phyloP scores from a whole-genome alignment of 2,329 filamentous ascomycete species.

The Botryotinia globosa region DNA sequence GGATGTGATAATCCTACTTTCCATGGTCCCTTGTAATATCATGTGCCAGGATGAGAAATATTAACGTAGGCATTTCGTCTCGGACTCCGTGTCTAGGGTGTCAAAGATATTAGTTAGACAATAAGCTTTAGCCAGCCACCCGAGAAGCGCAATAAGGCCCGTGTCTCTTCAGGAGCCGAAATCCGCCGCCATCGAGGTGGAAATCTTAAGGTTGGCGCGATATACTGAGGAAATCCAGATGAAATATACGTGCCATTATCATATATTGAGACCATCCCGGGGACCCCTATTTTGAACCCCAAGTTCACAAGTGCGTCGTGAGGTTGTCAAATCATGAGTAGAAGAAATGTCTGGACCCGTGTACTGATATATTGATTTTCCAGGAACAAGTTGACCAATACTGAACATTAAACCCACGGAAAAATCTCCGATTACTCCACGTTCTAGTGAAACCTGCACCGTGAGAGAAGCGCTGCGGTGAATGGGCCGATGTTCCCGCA shows the following conservation, averaged over 20 bases:
- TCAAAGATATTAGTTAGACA: slow-evolving; percentile 3
- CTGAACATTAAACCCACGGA: neutral
- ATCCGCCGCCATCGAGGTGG: slow-evolving; percentile 6
- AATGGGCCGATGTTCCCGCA: slow-evolving; percentile 21
- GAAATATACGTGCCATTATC: neutral
- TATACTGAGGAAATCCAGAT: neutral
- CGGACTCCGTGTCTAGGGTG: slow-evolving; percentile 24
- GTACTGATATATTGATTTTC: slow-evolving; percentile 8
- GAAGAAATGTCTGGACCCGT: neutral
- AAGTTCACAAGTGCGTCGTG: slow-evolving; percentile 1
- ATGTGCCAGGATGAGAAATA: neutral
- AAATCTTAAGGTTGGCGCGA: slow-evolving; percentile 1
- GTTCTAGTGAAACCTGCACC: slow-evolving; percentile 14
- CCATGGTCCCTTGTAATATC: neutral
- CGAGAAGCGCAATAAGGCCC: slow-evolving; percentile 21
- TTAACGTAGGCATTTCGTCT: slow-evolving; percentile 32
- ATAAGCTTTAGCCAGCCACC: slow-evolving; percentile 19
- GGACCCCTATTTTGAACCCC: neutral
- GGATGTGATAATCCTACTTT: neutral
- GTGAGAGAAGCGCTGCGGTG: slow-evolving; percentile 16
- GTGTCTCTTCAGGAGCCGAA: slow-evolving; percentile 12
- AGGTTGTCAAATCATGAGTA: slow-evolving; percentile 2
- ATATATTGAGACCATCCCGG: neutral
- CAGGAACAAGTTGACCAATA: neutral
- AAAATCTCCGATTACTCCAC: slow-evolving; percentile 14